phyloP scores from a whole-genome alignment of 1,284 basidiomycete species.

The Puccinia coronata region DNA sequence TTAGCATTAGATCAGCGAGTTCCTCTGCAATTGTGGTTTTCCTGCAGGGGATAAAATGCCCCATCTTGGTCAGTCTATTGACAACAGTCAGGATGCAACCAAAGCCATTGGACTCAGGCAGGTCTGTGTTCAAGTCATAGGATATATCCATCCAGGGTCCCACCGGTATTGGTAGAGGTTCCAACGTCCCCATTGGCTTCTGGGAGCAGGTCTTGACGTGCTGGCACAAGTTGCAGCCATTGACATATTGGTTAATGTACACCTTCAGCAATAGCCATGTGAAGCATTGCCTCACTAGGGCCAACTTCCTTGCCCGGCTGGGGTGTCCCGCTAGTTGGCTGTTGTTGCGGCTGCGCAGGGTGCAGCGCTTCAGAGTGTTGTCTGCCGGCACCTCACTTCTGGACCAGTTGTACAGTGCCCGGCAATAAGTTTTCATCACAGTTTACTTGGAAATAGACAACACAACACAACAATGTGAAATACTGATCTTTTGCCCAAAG shows the following conservation, averaged over 20 bases:
- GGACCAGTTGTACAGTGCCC: too few species aligned
- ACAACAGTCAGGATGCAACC: conserved; percentile 42
- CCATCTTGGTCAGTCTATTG: conserved; percentile 38
- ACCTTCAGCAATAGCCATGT: conserved; percentile 59
- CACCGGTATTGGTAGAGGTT: conserved; percentile 56
- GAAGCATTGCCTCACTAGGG: conserved; percentile 53
- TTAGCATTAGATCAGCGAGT: too few species aligned
- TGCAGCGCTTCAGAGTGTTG: not conserved
- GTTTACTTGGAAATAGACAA: too few species aligned
- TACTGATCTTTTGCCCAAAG: too few species aligned
- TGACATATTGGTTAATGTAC: conserved; percentile 55
- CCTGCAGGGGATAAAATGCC: conserved; percentile 47
- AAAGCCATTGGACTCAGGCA: conserved; percentile 3
- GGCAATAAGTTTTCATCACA: too few species aligned
- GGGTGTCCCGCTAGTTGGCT: conserved; percentile 60
- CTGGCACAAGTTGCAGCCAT: conserved; percentile 54
- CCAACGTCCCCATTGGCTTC: conserved; percentile 59
- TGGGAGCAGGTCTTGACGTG: conserved; percentile 57
- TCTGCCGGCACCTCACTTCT: too few species aligned
- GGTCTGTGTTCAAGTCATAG: conserved; percentile 13
- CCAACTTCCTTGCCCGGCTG: conserved; percentile 58
- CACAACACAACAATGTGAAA: too few species aligned
- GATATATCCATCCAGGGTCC: too few species aligned
- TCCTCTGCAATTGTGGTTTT: not conserved
- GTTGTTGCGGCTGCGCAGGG: not conserved